Evolutionary conservation across 768 basidiomycete species (phyloP), one percentile per base, ranked within the genome.

Genomic region (Tylopilus plumbeoviolaceoides): DNA sequence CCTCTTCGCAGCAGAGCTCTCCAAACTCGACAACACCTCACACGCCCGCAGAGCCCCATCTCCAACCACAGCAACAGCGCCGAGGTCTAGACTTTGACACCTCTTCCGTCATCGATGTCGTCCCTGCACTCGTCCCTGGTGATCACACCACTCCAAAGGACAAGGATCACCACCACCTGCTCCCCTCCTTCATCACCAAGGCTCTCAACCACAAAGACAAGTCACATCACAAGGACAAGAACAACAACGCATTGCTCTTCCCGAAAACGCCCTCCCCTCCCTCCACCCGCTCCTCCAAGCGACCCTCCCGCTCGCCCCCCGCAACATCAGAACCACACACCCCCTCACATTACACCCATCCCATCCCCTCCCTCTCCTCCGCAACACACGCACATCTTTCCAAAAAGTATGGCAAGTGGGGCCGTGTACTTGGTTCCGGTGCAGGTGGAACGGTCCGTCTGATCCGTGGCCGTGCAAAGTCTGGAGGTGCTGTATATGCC

Each of bases 351-450:
- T 5, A 33, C 54, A 55, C 68, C 14, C 69, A 74, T 23, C 72
- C 75, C 51, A 72, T 83, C 35, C 67, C 76, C 23, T 89, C 89
- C 3, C 81, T 93, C 21, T 83, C 88, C 14, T 83, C 85, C 45
- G 90, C 88, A 6, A 91, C 90, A 3, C 86, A 95, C 48, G 91
- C 90, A 14, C 94, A 97, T 69, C 76, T 99, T 52, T 75, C 88
- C n/a, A 98, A 98, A 75, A 98, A 98, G 77, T 99, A 99, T 62
- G 97, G 97, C 59, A 99, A 99, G 68, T 97, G 97, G 91, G 97
- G 95, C 36, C 83, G 91, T 47, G 84, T 97, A 17, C 82, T 99
- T 9, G 97, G 97, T 25, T 90, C 87, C 27, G 97, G 97, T 27
- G 97, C 95, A 7, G 97, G 97, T n/a, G 97, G 97, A 23, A 99